Evolutionary conservation across 257 asterid genomes (phyloP).

Genomic region (Schizonepeta tenuifolia): DNA sequence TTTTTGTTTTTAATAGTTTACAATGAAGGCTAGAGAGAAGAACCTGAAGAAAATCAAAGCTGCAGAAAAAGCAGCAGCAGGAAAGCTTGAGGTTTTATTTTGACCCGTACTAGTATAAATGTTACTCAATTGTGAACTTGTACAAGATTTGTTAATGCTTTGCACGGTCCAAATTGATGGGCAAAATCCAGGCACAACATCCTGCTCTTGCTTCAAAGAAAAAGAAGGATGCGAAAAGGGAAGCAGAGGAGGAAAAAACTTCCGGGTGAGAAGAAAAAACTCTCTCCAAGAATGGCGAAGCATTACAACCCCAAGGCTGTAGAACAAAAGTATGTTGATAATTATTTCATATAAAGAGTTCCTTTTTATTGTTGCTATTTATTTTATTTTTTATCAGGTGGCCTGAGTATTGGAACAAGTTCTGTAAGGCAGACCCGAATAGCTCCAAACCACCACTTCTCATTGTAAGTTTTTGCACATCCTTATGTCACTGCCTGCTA

Average conservation of each 20-base stretch:
- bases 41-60: conserved; percentile 86
- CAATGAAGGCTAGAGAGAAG: conserved; percentile 79
- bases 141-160: not conserved
- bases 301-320: conserved; percentile 78
- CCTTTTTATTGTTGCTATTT: not conserved
- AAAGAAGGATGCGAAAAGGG: conserved; percentile 71
- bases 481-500: not conserved
- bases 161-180: conserved; percentile 12
- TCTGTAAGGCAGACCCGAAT: conserved; percentile 80
- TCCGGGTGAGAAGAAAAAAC: conserved; percentile 74
- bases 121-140: not conserved
- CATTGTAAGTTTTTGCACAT: conserved; percentile 64
- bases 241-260: conserved; percentile 74
- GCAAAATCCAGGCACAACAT: conserved; percentile 60
- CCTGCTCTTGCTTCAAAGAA: conserved; percentile 61
- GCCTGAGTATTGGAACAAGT: conserved; percentile 96
- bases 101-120: not conserved
- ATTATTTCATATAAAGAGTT: not conserved
- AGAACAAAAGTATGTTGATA: conserved; percentile 68
- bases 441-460: conserved; percentile 84
- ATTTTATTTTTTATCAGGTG: conserved; percentile 53
- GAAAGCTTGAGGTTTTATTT: conserved; percentile 58
- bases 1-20: conserved; percentile 12
- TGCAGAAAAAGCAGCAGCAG: conserved; percentile 86
- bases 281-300: conserved; percentile 85